Percentiles rank a stretch among this genome's conserved stretches.
These are phyloP conservation scores for Daldinia loculata DNA, from an alignment of 495 filamentous ascomycete species.

Conservation along the genomic window DNA sequence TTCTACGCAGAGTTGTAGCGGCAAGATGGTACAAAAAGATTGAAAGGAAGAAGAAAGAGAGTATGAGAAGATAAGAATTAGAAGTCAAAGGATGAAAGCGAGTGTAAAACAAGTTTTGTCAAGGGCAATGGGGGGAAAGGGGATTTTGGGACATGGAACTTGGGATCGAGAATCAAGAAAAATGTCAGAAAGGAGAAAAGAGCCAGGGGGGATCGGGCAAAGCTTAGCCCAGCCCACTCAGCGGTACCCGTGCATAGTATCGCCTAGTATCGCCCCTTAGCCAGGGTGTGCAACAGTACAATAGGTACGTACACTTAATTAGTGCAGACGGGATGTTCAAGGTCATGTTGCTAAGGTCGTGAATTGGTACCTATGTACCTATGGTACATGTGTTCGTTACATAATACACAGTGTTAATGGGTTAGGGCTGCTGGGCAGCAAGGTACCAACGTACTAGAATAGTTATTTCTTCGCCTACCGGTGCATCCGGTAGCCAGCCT, in stretches of 20 bases:
- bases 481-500: neutral
- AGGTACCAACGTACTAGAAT: neutral
- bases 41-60: constrained; percentile 35
- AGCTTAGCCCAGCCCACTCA: constrained; percentile 38
- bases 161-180: constrained; percentile 47
- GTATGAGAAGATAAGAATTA: constrained; percentile 32
- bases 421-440: constrained; percentile 4
- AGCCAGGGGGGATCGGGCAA: constrained; percentile 35
- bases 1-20: constrained; percentile 38
- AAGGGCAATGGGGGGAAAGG: constrained; percentile 38
- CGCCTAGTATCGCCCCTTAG: constrained; percentile 25
- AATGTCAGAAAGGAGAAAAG: constrained; percentile 46
- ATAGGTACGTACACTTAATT: neutral
- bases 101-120: constrained; percentile 47
- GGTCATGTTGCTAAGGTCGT: too few species aligned
- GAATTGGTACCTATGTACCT: too few species aligned
- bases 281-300: constrained; percentile 18
- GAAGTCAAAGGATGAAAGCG: constrained; percentile 41
- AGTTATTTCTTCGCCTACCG: neutral
- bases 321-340: too few species aligned
- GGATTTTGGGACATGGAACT: constrained; percentile 40
- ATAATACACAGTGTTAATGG: neutral
- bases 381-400: neutral
- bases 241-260: constrained; percentile 17
- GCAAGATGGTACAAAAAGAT: constrained; percentile 36